phyloP scores from a whole-genome alignment of 441 rosid species.

The Euphorbia celastroides region DNA sequence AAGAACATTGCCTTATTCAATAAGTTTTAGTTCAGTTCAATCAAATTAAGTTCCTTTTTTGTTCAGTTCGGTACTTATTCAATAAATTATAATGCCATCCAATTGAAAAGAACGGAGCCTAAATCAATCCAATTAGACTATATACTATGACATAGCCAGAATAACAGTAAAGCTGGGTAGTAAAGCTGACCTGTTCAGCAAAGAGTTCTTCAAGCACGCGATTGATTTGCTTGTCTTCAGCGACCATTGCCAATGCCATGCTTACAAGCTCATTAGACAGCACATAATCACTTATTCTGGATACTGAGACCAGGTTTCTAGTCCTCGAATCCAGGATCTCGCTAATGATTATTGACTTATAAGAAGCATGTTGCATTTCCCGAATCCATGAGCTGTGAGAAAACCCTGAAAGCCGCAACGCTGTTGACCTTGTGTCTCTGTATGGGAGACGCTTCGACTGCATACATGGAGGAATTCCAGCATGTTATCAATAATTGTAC shows the following conservation, averaged over 20 bases:
- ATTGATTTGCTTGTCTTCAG: conserved; percentile 90
- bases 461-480: conserved; percentile 15
- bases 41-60: too few species aligned
- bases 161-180: not conserved
- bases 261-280: conserved; percentile 84
- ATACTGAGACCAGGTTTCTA: conserved; percentile 82
- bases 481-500: conserved; percentile 11
- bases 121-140: not conserved
- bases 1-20: too few species aligned
- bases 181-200: conserved; percentile 55
- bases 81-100: too few species aligned
- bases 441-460: conserved; percentile 84
- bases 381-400: conserved; percentile 88
- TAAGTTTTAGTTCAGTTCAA: too few species aligned
- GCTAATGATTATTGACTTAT: conserved; percentile 77
- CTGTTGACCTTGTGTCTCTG: conserved; percentile 44
- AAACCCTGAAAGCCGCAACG: conserved; percentile 47
- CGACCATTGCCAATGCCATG: conserved; percentile 95
- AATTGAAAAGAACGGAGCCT: not conserved
- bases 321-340: conserved; percentile 95
- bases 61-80: too few species aligned
- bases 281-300: conserved; percentile 89
- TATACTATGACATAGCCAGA: not conserved
- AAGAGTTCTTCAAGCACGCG: conserved; percentile 85
- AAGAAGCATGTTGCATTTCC: conserved; percentile 93